These are phyloP conservation scores for Allium fistulosum DNA, from an alignment of 106 monocot species.

Conservation along the genomic window DNA sequence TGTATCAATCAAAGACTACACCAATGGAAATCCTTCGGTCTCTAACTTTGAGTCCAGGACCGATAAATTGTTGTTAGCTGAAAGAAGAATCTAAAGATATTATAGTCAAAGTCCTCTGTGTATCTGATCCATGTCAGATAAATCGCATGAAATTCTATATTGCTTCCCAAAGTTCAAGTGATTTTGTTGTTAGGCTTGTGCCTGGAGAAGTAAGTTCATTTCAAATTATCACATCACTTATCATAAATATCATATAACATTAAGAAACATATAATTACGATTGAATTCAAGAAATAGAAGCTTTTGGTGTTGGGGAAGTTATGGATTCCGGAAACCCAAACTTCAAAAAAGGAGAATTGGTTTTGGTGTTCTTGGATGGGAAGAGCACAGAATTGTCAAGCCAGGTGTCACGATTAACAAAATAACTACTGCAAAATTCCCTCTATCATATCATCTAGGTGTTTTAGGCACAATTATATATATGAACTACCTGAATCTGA, in stretches of 20 bases:
- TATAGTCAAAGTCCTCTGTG: constrained; percentile 29
- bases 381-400: constrained; percentile 16
- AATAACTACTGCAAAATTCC: constrained; percentile 9
- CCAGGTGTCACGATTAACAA: constrained; percentile 18
- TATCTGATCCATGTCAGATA: constrained; percentile 39
- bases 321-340: constrained; percentile 16
- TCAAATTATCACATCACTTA: too few species aligned
- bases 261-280: too few species aligned
- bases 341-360: constrained; percentile 13
- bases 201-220: constrained; percentile 14
- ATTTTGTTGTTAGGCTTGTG: not conserved
- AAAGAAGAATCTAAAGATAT: constrained; percentile 14
- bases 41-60: constrained; percentile 18
- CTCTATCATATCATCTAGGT: constrained; percentile 15
- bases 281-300: constrained; percentile 7
- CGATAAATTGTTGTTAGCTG: not conserved
- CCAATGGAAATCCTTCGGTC: constrained; percentile 11
- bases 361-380: constrained; percentile 16
- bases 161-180: constrained; percentile 8
- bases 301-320: constrained; percentile 21
- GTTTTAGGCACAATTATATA: constrained; percentile 7
- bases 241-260: too few species aligned
- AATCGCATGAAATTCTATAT: constrained; percentile 28
- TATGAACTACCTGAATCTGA: too few species aligned
- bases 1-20: constrained; percentile 10